These are phyloP conservation scores for Epichloe elymi DNA, from an alignment of 2,329 filamentous ascomycete genomes.

Conservation along the genomic window DNA sequence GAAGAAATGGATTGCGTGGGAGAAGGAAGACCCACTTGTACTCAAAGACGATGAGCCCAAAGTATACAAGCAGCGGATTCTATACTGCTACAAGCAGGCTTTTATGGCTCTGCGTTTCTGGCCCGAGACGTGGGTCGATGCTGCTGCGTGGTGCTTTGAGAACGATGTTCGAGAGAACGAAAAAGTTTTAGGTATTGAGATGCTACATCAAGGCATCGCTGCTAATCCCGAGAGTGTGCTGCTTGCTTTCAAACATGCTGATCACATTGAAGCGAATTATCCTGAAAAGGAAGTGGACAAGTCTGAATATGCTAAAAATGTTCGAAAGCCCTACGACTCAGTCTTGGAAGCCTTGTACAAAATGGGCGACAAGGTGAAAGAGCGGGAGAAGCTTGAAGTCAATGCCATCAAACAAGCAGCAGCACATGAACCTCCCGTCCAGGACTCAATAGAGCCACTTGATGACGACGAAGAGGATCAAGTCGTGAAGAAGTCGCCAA, in stretches of 20 bases:
- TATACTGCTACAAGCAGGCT: slow-evolving; percentile 89
- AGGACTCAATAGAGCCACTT: slow-evolving; percentile 28
- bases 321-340: slow-evolving; percentile 72
- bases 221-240: slow-evolving; percentile 92
- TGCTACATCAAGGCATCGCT: slow-evolving; percentile 68
- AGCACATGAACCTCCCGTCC: slow-evolving; percentile 22
- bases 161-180: slow-evolving; percentile 55
- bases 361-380: slow-evolving; percentile 60
- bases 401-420: slow-evolving; percentile 42
- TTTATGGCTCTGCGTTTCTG: slow-evolving; percentile 89
- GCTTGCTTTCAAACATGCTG: slow-evolving; percentile 77
- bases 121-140: slow-evolving; percentile 92
- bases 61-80: slow-evolving; percentile 61
- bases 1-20: slow-evolving; percentile 92
- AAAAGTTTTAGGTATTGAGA: slow-evolving; percentile 51
- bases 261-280: slow-evolving; percentile 70
- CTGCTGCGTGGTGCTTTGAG: slow-evolving; percentile 80
- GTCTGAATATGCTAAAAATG: slow-evolving; percentile 61
- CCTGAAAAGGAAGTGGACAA: slow-evolving; percentile 67
- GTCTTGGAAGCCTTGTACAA: slow-evolving; percentile 81
- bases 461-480: slow-evolving; percentile 36
- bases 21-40: slow-evolving; percentile 83
- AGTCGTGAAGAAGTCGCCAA: slow-evolving; percentile 36
- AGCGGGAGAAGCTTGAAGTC: slow-evolving; percentile 45
- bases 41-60: slow-evolving; percentile 68